Evolutionary conservation across 1,284 basidiomycete genomes (phyloP).

Genomic region (Peniophora sp.): DNA sequence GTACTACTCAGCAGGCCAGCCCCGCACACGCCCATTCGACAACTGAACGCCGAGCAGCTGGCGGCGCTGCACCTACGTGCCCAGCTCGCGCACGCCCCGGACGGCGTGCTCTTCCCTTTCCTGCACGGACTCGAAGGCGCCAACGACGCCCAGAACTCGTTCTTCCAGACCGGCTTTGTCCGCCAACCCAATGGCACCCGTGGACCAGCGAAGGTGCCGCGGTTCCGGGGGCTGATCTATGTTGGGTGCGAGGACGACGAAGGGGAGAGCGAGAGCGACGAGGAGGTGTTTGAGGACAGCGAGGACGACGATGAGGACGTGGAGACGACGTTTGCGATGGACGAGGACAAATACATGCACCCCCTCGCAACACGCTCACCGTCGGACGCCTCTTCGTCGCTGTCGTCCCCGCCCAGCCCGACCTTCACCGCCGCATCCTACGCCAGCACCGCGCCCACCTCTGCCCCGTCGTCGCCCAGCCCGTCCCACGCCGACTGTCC

Average conservation of each 20-base stretch:
- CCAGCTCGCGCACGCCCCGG: constrained; percentile 60
- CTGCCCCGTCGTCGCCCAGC: constrained; percentile 13
- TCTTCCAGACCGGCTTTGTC: constrained; percentile 47
- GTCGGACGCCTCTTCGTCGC: constrained; percentile 9
- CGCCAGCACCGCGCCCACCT: constrained; percentile 10
- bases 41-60: constrained; percentile 51
- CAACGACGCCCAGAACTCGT: constrained; percentile 68
- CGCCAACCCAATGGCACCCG: constrained; percentile 13
- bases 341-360: constrained; percentile 43
- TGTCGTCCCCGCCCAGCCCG: constrained; percentile 6
- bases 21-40: constrained; percentile 35
- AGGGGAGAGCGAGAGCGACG: constrained; percentile 15
- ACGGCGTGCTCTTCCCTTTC: constrained; percentile 77
- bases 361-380: constrained; percentile 31
- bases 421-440: constrained; percentile 9
- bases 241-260: constrained; percentile 63
- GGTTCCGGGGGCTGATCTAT: constrained; percentile 63
- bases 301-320: constrained; percentile 23
- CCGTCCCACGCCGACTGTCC: constrained; percentile 11
- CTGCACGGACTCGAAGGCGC: constrained; percentile 76
- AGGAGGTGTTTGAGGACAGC: constrained; percentile 7
- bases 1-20: constrained; percentile 28
- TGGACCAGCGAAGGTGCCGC: constrained; percentile 21
- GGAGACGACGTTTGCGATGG: constrained; percentile 22
- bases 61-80: constrained; percentile 55